Conservation (phyloP, 257 asterid species). For the Parsonsia alboflavescens region DNA sequence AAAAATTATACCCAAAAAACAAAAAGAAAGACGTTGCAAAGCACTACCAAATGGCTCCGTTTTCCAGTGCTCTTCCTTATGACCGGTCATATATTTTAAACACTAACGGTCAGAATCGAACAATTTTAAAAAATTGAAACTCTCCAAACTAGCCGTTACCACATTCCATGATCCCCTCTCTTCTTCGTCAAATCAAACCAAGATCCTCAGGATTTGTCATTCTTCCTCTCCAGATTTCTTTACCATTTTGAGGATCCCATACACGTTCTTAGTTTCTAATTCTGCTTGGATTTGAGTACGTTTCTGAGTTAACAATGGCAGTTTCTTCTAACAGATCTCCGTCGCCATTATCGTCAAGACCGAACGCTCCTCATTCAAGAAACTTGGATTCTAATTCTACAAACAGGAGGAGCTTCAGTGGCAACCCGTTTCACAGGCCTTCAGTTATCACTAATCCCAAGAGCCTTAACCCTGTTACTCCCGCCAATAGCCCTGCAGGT, state of each 20-base stretch:
- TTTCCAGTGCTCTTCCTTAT: too few species aligned
- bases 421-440: constrained; percentile 39
- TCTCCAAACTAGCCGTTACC: constrained; percentile 69
- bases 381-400: constrained; percentile 31
- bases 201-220: constrained; percentile 24
- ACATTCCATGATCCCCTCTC: constrained; percentile 9
- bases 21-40: too few species aligned
- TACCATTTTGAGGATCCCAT: constrained; percentile 12
- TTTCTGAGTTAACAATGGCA: constrained; percentile 37
- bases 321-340: constrained; percentile 58
- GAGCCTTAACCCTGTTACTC: constrained; percentile 54
- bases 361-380: constrained; percentile 38
- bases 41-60: too few species aligned
- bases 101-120: constrained; percentile 47
- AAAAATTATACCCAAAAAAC: too few species aligned
- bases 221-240: constrained; percentile 15
- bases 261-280: not conserved
- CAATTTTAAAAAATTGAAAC: constrained; percentile 19
- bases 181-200: constrained; percentile 26
- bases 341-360: constrained; percentile 56
- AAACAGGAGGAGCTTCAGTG: constrained; percentile 57
- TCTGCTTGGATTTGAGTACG: not conserved
- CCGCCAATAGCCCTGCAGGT: constrained; percentile 90
- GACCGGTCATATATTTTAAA: too few species aligned
- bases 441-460: constrained; percentile 44